Percentiles rank a stretch among this genome's conserved stretches.
phyloP scores from a whole-genome alignment of 1,284 basidiomycete genomes.

The Lentinus polychrous region DNA sequence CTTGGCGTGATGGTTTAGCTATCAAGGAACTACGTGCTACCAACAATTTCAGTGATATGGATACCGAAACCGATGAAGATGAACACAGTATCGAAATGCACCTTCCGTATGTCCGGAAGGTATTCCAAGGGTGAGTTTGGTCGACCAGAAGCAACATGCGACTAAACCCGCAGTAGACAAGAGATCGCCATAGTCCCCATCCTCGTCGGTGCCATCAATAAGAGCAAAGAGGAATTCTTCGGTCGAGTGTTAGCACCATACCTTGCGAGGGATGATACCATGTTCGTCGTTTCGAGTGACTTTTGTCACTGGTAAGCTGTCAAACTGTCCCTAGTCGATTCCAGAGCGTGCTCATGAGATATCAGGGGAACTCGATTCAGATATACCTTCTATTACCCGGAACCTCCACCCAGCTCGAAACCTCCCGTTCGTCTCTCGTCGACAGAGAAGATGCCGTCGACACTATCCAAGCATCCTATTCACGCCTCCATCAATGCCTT shows the following conservation, averaged over 20 bases:
- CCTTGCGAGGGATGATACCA: constrained; percentile 67
- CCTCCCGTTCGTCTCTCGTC: constrained; percentile 48
- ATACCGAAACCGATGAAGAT: constrained; percentile 70
- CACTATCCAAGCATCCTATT: constrained; percentile 45
- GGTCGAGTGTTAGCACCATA: constrained; percentile 78
- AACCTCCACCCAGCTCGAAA: constrained; percentile 44
- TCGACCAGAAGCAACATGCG: not conserved
- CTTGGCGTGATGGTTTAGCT: constrained; percentile 33
- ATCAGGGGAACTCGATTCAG: constrained; percentile 83
- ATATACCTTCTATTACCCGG: constrained; percentile 87
- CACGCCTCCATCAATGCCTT: constrained; percentile 68
- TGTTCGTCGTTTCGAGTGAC: constrained; percentile 91
- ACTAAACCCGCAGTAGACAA: constrained; percentile 32
- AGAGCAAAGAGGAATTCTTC: constrained; percentile 51
- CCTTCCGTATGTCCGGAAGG: constrained; percentile 84
- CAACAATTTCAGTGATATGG: constrained; percentile 70
- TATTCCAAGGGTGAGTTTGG: constrained; percentile 69
- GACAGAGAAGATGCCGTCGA: constrained; percentile 30
- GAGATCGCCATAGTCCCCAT: constrained; percentile 86
- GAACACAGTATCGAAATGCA: constrained; percentile 99
- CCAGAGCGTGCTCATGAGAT: not conserved
- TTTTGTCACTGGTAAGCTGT: constrained; percentile 90
- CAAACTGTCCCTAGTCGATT: not conserved
- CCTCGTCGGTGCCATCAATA: constrained; percentile 79
- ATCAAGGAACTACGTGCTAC: constrained; percentile 65